Base-by-base conservation (phyloP, 345 rosid species). In the Gossypium turneri region DNA sequence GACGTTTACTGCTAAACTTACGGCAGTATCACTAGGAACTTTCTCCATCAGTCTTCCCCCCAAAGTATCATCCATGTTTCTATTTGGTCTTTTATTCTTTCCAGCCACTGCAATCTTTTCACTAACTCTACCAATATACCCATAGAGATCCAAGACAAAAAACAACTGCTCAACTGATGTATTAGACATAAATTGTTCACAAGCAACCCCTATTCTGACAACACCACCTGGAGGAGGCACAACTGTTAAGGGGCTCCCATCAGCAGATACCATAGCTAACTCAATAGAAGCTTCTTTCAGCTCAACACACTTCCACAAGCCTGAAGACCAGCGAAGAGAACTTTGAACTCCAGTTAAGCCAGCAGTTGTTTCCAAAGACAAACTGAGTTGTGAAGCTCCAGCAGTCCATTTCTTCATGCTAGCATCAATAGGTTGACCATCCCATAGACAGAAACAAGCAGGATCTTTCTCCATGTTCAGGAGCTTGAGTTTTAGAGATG, bases 171-270 rank as follows among this genome's bases (percentile, higher is more conserved):
- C 99, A 73, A 95, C 93, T 2, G 99, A 95, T 81, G 99, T 87
- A 84, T 85, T 88, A 25, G 98, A 95, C 65, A 88, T 81, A 88
- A 84, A 95, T 44, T 88, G 97, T 75, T 88, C 88, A 80, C 94
- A 95, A 67, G 99, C 87, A 81, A 95, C 83, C 70, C 97, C 97
- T 57, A 91, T 76, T 76, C 99, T 86, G 57, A 95, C 93, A 77
- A 91, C 79, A 60, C 99, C 99, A 81, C 97, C 97, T 25, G 97
- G 98, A 78, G 99, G 99, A 86, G 99, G 99, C 84, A 95, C 82
- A 47, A 80, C 75, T 78, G 83, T 82, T 72, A 95, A 81, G 72
- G 99, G 93, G 67, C 75, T 82, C 63, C 98, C 99, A 83, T 95
- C 99, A n/a, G 94, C 88, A 78, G 99, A 86, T 52, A 83, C 89